Evolutionary conservation across 257 asterid genomes (phyloP).

Genomic region (Vinca minor): DNA sequence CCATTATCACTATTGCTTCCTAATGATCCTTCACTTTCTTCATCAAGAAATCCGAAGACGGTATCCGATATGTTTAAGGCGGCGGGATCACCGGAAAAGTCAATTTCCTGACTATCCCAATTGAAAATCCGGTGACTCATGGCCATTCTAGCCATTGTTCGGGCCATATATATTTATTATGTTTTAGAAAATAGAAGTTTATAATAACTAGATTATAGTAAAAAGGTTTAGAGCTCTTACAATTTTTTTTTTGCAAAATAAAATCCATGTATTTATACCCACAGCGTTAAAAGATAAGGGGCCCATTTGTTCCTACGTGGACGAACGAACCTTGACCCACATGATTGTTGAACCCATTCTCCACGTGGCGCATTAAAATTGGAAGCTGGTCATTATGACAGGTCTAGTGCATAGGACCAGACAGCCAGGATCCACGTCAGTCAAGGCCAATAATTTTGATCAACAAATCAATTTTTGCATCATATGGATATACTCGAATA

Average conservation of each 20-base stretch:
- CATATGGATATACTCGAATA: constrained; percentile 69
- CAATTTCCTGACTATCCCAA: constrained; percentile 38
- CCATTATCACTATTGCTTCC: constrained; percentile 21
- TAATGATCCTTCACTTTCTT: constrained; percentile 40
- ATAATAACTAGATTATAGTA: no score
- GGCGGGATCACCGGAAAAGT: constrained; percentile 35
- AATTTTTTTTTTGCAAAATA: not conserved
- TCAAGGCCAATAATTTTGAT: constrained; percentile 25
- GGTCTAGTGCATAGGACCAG: constrained; percentile 29
- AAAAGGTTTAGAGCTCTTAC: constrained; percentile 10
- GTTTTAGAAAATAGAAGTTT: no score
- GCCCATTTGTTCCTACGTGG: constrained; percentile 27
- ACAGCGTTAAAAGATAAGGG: not conserved
- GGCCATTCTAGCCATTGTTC: constrained; percentile 34
- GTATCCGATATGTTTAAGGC: constrained; percentile 62
- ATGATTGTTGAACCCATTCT: not conserved
- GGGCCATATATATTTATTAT: not conserved
- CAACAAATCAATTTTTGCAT: not conserved
- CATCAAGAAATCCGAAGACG: constrained; percentile 59
- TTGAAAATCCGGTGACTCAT: constrained; percentile 54
- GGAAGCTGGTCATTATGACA: not conserved
- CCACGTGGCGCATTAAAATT: constrained; percentile 17
- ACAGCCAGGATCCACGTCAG: constrained; percentile 88
- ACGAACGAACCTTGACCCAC: constrained; percentile 10
- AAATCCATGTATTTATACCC: not conserved